phyloP scores from a whole-genome alignment of 2,329 filamentous ascomycete genomes.

The Talaromyces islandicus region DNA sequence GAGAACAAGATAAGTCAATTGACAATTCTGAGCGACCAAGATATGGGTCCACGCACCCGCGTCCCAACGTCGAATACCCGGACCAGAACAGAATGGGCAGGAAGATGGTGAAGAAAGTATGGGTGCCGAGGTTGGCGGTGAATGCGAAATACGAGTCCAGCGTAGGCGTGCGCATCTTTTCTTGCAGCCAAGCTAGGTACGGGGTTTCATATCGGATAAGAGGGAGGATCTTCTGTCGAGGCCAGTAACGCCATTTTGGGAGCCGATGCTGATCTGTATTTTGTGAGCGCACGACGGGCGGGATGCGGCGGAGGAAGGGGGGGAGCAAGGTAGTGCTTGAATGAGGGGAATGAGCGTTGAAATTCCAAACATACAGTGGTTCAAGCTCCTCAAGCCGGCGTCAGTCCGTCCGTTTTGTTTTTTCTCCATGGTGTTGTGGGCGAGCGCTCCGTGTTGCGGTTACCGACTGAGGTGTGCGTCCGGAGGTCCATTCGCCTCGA shows the following conservation, averaged over 20 bases:
- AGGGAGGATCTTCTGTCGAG: slow-evolving; percentile 77
- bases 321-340: not conserved
- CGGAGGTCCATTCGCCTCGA: slow-evolving; percentile 8
- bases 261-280: slow-evolving; percentile 70
- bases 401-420: slow-evolving; percentile 13
- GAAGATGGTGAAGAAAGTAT: slow-evolving; percentile 98
- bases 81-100: slow-evolving; percentile 97
- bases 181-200: slow-evolving; percentile 82
- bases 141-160: slow-evolving; percentile 97
- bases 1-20: not conserved
- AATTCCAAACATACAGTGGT: slow-evolving; percentile 56
- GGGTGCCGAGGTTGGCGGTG: slow-evolving; percentile 91
- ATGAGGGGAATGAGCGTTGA: slow-evolving; percentile 1
- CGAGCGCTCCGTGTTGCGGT: slow-evolving; percentile 6
- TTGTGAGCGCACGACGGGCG: not conserved
- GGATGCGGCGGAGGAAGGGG: not conserved
- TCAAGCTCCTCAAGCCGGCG: slow-evolving; percentile 64
- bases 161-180: slow-evolving; percentile 68
- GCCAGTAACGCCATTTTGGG: slow-evolving; percentile 78
- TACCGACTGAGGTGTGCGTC: slow-evolving; percentile 4
- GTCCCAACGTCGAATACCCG: slow-evolving; percentile 75
- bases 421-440: slow-evolving; percentile 30
- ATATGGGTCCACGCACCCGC: slow-evolving; percentile 63
- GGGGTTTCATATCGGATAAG: slow-evolving; percentile 92
- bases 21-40: not conserved